These are phyloP conservation scores for Fagopyrum tataricum DNA, from an alignment of 148 eudicot genomes.

Conservation along the genomic window DNA sequence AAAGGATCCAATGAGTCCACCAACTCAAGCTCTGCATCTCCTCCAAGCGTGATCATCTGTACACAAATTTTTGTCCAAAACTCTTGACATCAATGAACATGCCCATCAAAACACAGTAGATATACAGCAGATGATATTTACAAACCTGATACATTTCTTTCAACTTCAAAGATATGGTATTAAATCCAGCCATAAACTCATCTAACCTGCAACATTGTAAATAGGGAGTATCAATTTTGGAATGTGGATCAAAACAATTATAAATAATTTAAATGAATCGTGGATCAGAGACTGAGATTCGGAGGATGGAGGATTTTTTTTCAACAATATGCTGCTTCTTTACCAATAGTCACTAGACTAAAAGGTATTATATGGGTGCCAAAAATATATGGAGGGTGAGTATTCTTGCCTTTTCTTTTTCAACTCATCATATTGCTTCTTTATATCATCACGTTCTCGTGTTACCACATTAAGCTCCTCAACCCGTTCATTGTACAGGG, in stretches of 20 bases:
- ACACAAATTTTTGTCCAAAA: not conserved
- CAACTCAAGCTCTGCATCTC: constrained; percentile 95
- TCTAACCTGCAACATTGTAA: constrained; percentile 66
- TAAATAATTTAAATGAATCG: not conserved
- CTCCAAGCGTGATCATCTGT: constrained; percentile 99
- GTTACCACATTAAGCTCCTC: constrained; percentile 75
- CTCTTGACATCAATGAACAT: constrained; percentile 9
- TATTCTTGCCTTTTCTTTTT: constrained; percentile 71
- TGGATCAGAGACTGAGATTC: not conserved
- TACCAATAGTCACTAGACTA: not conserved
- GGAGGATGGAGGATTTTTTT: not conserved
- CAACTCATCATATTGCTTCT: constrained; percentile 87
- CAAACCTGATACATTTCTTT: constrained; percentile 99
- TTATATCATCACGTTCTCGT: constrained; percentile 78
- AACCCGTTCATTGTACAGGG: constrained; percentile 77
- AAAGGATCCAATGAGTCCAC: constrained; percentile 99
- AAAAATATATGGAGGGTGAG: constrained; percentile 8
- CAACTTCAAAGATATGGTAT: constrained; percentile 80
- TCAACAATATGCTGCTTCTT: not conserved
- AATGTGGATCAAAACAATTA: not conserved
- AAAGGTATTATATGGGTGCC: not conserved
- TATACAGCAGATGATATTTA: not conserved
- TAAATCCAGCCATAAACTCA: constrained; percentile 98
- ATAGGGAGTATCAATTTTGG: not conserved
- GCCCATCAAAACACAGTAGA: not conserved